Conservation (phyloP, 345 rosid genomes). For the Salix udensis region DNA sequence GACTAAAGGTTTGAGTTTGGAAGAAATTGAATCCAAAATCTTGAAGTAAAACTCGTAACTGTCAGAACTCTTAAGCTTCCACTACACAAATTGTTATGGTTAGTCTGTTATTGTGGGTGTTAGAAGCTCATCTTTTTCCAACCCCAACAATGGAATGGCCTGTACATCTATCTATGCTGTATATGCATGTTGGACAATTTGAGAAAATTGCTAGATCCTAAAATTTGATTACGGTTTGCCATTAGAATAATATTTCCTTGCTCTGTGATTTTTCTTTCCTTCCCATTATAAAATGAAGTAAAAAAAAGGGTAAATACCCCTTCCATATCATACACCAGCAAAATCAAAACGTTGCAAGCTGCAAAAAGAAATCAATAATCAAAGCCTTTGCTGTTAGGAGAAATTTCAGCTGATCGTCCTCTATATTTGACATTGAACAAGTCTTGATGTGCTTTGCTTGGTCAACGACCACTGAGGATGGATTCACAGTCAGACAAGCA, state of each 20-base stretch:
- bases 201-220: not conserved
- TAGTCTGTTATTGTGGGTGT: not conserved
- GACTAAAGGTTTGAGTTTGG: slow-evolving; percentile 96
- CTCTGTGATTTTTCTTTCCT: not conserved
- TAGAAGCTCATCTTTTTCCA: not conserved
- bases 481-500: slow-evolving; percentile 27
- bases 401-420: not conserved
- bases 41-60: slow-evolving; percentile 37
- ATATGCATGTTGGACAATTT: not conserved
- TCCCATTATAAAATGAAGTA: not conserved
- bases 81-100: not conserved
- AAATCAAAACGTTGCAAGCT: not conserved
- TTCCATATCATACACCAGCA: not conserved
- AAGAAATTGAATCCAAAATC: slow-evolving; percentile 83
- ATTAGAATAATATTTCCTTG: too few relatives aligned
- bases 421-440: too few relatives aligned
- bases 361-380: not conserved
- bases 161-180: too few relatives aligned
- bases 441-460: not conserved
- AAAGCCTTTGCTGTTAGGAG: not conserved
- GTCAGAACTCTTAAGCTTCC: not conserved
- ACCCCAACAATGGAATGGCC: not conserved
- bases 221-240: not conserved
- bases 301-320: not conserved
- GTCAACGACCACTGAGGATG: slow-evolving; percentile 23